Evolutionary conservation across 164 flowering plant species (phyloP).

Genomic region (Magnolia kwangsiensis): DNA sequence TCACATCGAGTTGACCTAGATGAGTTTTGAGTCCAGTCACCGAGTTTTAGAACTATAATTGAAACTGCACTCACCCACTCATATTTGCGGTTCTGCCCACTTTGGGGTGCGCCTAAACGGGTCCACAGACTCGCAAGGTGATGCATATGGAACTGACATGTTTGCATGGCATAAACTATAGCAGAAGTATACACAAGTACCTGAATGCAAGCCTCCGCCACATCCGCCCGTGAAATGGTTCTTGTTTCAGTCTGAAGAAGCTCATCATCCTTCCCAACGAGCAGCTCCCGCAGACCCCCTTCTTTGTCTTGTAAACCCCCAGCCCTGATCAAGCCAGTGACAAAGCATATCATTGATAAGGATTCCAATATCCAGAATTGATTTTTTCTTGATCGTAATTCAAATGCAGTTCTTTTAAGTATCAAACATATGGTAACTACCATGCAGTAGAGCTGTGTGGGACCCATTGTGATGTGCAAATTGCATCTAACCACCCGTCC

Average conservation of each 20-base stretch:
- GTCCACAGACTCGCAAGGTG: background rate
- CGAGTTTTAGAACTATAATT: background rate
- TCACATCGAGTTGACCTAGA: too few species aligned
- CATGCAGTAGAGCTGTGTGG: too few species aligned
- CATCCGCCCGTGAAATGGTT: slow-evolving; percentile 81
- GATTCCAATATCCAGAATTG: background rate
- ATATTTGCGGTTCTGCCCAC: background rate
- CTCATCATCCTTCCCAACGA: slow-evolving; percentile 94
- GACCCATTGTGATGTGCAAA: too few species aligned
- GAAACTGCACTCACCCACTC: background rate
- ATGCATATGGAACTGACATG: background rate
- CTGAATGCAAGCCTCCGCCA: slow-evolving; percentile 99
- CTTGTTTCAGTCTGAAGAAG: slow-evolving; percentile 75
- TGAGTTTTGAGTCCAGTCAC: too few species aligned
- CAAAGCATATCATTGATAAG: background rate
- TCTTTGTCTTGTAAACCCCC: slow-evolving; percentile 96
- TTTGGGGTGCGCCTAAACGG: background rate
- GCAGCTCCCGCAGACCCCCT: slow-evolving; percentile 80
- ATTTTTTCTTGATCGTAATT: too few species aligned
- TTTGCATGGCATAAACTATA: background rate
- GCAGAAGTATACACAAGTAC: slow-evolving; percentile 25
- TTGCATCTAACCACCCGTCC: too few species aligned
- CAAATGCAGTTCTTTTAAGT: too few species aligned
- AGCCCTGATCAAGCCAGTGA: slow-evolving; percentile 50
- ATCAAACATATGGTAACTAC: too few species aligned